phyloP scores from a whole-genome alignment of 2,329 filamentous ascomycete genomes.

The Exophiala spinifera region DNA sequence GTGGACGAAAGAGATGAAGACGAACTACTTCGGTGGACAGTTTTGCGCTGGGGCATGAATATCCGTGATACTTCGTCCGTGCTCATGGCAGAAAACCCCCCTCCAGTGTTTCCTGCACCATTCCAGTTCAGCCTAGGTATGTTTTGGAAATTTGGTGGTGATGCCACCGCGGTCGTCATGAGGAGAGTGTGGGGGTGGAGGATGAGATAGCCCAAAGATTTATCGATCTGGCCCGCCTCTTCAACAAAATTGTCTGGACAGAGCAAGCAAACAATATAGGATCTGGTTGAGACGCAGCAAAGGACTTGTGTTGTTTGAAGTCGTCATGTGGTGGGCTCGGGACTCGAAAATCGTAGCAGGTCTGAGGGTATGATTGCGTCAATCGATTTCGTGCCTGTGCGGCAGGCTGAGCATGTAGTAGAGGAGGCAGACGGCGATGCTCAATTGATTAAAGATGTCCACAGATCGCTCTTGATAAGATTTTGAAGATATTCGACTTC shows the following conservation, averaged over 20 bases:
- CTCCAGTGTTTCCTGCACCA: conserved; percentile 56
- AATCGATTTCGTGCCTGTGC: conserved; percentile 4
- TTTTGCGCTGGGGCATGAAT: conserved; percentile 79
- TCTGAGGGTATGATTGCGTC: conserved; percentile 7
- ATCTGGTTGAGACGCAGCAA: conserved; percentile 15
- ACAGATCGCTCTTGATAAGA: conserved; percentile 1
- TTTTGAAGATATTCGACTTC: conserved; percentile 9
- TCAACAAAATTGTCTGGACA: not conserved
- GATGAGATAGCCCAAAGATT: not conserved
- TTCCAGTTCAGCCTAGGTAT: conserved; percentile 61
- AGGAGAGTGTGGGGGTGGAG: conserved; percentile 11
- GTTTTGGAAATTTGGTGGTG: conserved; percentile 62
- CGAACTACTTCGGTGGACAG: conserved; percentile 80
- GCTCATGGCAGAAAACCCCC: conserved; percentile 68
- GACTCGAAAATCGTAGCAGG: conserved; percentile 2
- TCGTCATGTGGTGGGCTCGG: conserved; percentile 28
- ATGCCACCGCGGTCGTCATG: conserved; percentile 65
- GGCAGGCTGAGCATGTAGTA: not conserved
- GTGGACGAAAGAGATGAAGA: conserved; percentile 73
- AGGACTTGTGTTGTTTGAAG: conserved; percentile 11
- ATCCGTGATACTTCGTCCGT: conserved; percentile 81
- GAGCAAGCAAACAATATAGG: not conserved
- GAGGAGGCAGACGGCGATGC: not conserved
- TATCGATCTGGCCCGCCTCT: not conserved
- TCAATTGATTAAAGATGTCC: conserved; percentile 12